Base-by-base conservation (phyloP, 1,284 basidiomycete genomes). In the Cryptococcus sp. region DNA sequence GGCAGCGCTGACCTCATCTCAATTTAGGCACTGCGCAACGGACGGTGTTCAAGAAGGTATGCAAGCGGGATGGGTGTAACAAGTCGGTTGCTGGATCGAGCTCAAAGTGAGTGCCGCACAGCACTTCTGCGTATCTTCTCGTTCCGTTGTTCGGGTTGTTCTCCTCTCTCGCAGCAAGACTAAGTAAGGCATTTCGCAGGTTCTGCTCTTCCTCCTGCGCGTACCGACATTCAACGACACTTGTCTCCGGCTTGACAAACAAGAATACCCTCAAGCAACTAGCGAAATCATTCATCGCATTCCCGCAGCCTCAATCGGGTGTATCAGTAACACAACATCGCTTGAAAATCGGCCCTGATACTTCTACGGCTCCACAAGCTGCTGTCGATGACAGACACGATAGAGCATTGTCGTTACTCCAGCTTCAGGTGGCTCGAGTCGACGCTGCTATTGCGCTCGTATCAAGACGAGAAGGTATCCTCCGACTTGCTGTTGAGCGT, bases 161-260 rank as follows among this genome's bases (percentile, higher is more conserved):
- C 29, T 10, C 5, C 8, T 34, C 29, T 34, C 4, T 29, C 29
- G 29, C 2, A 10, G 29, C 29, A 10, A 17, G 20, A 23, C 17
- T 51, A 7, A 19, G 5, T 20, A 6, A 25, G 15, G 43, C 55
- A 52, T 11, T 16, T 10, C 22, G 5, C 51, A 76, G 73, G 25
- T 77, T 71, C 63, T 77, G 75, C 63, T 75, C 72, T 1, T 62
- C 65, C 3, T 55, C 57, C 0, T 77, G 75, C 51, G 75, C 73
- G 3, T 72, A 66, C 53, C 54, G 60, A 22, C 65, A 73, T 40
- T 67, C 69, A 8, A 65, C 68, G 16, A 37, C 43, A 5, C n/a
- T 71, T 6, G 52, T 73, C 1, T 55, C 64, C 3, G 43, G 57
- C 3, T 53, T 70, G 10, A 57, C 64, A 23, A 69, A 65, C 55